phyloP scores from a whole-genome alignment of 108 stramenopile genomes.

The Phaeodactylum tricornutum region DNA sequence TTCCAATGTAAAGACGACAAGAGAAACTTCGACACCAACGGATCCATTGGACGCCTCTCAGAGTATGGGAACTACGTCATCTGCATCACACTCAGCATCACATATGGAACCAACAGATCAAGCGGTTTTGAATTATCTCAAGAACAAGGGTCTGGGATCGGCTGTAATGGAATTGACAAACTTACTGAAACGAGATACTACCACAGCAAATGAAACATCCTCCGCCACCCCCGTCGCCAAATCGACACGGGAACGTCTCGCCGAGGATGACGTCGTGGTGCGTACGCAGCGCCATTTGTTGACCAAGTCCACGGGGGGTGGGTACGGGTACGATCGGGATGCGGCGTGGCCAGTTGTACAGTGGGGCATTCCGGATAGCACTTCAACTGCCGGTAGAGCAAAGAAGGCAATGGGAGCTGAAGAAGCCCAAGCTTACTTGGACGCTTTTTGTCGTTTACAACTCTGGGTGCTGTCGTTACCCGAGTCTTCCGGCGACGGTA shows the following conservation, averaged over 20 bases:
- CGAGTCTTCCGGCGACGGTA: constrained; percentile 31
- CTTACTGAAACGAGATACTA: constrained; percentile 7
- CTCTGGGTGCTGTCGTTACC: constrained; percentile 78
- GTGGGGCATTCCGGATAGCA: constrained; percentile 57
- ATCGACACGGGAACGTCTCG: constrained; percentile 8
- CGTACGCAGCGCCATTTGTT: constrained; percentile 1
- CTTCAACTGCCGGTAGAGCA: neutral
- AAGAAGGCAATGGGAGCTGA: constrained; percentile 22
- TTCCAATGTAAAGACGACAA: no score
- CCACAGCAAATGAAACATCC: neutral
- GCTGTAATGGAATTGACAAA: constrained; percentile 47
- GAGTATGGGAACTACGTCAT: no score
- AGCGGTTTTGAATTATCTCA: constrained; percentile 58
- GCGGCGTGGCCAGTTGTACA: constrained; percentile 54
- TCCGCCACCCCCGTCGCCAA: constrained; percentile 4
- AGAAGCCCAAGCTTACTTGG: constrained; percentile 67
- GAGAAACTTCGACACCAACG: no score
- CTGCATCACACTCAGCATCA: no score
- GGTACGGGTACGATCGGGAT: constrained; percentile 77
- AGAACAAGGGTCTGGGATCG: constrained; percentile 45
- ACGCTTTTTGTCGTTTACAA: constrained; percentile 63
- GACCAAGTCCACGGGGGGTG: constrained; percentile 45
- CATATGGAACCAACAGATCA: no score
- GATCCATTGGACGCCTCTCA: no score
- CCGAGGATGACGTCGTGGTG: neutral